Evolutionary conservation across 2,329 filamentous ascomycete species (phyloP).

Genomic region (Sclerotinia glacialis): DNA sequence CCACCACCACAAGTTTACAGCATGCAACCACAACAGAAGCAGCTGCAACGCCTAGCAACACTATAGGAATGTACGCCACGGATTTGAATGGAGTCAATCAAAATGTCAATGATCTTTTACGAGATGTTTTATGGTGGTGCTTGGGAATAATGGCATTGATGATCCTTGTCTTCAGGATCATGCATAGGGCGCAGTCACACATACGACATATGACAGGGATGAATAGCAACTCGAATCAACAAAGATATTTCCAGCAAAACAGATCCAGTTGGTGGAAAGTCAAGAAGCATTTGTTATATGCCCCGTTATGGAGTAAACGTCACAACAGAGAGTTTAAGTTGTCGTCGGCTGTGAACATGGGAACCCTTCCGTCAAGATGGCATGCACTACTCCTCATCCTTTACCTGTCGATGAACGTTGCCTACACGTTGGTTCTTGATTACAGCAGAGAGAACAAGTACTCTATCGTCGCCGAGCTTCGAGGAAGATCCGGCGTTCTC

Average conservation of each 20-base stretch:
- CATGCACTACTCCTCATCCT: slow-evolving; percentile 56
- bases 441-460: slow-evolving; percentile 57
- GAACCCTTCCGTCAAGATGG: slow-evolving; percentile 63
- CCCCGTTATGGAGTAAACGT: slow-evolving; percentile 61
- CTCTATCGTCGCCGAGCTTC: slow-evolving; percentile 73
- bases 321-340: slow-evolving; percentile 66
- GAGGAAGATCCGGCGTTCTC: slow-evolving; percentile 80
- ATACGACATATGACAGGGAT: slow-evolving; percentile 60
- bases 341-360: slow-evolving; percentile 57
- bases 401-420: slow-evolving; percentile 59
- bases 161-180: slow-evolving; percentile 53
- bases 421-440: slow-evolving; percentile 61
- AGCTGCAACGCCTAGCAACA: slow-evolving; percentile 41
- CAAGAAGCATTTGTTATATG: slow-evolving; percentile 62
- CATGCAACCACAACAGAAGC: slow-evolving; percentile 22
- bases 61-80: slow-evolving; percentile 55
- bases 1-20: slow-evolving; percentile 22
- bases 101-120: slow-evolving; percentile 54
- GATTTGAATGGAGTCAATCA: slow-evolving; percentile 61
- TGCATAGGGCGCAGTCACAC: slow-evolving; percentile 54
- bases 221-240: slow-evolving; percentile 50
- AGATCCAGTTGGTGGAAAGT: slow-evolving; percentile 57
- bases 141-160: slow-evolving; percentile 55
- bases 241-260: slow-evolving; percentile 57
- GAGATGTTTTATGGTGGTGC: slow-evolving; percentile 58